phyloP scores from a whole-genome alignment of 2,329 filamentous ascomycete species.

The Plenodomus tracheiphilus region DNA sequence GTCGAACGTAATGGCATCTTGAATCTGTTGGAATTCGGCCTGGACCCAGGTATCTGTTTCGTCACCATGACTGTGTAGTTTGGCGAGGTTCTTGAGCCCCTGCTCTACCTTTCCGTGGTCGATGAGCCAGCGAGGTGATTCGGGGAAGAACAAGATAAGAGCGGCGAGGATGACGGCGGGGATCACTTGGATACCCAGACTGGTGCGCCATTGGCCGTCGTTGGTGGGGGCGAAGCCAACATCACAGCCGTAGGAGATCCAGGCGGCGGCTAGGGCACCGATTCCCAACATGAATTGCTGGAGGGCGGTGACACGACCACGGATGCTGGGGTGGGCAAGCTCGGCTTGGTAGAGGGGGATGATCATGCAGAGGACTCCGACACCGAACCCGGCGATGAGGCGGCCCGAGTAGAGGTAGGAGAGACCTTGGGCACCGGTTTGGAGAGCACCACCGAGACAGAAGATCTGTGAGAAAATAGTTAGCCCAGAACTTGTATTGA shows the following conservation, averaged over 20 bases:
- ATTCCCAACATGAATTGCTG: slow-evolving; percentile 85
- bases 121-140: slow-evolving; percentile 71
- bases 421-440: slow-evolving; percentile 67
- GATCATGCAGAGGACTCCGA: slow-evolving; percentile 66
- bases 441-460: slow-evolving; percentile 70
- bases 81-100: slow-evolving; percentile 68
- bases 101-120: slow-evolving; percentile 68
- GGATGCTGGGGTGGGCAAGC: slow-evolving; percentile 75
- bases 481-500: no score
- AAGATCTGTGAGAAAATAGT: slow-evolving; percentile 49
- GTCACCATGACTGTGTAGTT: slow-evolving; percentile 71
- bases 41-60: slow-evolving; percentile 68
- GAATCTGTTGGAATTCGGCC: slow-evolving; percentile 73
- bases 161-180: slow-evolving; percentile 67
- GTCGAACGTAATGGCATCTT: slow-evolving; percentile 66
- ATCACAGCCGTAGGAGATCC: slow-evolving; percentile 71
- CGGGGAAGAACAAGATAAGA: slow-evolving; percentile 73
- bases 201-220: slow-evolving; percentile 63
- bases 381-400: slow-evolving; percentile 67
- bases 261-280: slow-evolving; percentile 71
- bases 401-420: slow-evolving; percentile 71
- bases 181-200: slow-evolving; percentile 70
- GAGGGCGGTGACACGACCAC: slow-evolving; percentile 72
- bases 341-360: slow-evolving; percentile 78
- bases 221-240: slow-evolving; percentile 53